Evolutionary conservation across 2,329 filamentous ascomycete species (phyloP).

Genomic region (Beauveria varroae): DNA sequence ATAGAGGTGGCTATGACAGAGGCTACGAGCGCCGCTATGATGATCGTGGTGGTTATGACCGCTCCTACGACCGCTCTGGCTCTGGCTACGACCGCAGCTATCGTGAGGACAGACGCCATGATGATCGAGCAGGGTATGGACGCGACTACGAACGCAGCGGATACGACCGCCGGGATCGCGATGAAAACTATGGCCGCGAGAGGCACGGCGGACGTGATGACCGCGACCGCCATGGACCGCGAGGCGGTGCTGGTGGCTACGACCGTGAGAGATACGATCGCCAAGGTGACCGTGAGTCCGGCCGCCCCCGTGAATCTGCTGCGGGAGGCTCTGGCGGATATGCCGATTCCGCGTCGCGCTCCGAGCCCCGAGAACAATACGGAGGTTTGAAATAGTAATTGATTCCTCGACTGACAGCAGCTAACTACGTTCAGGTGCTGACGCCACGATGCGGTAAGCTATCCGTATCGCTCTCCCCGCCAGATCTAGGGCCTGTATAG

Average conservation of each 20-base stretch:
- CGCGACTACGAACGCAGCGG: constrained; percentile 49
- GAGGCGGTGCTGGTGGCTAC: constrained; percentile 34
- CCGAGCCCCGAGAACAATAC: constrained; percentile 37
- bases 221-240: constrained; percentile 33
- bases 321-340: constrained; percentile 29
- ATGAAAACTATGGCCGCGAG: constrained; percentile 31
- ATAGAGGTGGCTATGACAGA: constrained; percentile 35
- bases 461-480: neutral
- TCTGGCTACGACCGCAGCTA: constrained; percentile 32
- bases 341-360: constrained; percentile 33
- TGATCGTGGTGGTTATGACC: constrained; percentile 19
- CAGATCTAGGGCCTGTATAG: constrained; percentile 9
- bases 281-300: constrained; percentile 31
- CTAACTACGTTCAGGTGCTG: constrained; percentile 26
- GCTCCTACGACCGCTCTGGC: constrained; percentile 28
- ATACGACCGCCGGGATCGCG: constrained; percentile 29
- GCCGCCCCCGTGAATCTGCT: constrained; percentile 32
- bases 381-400: constrained; percentile 29
- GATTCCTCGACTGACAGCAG: neutral
- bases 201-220: constrained; percentile 39
- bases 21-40: constrained; percentile 30
- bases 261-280: constrained; percentile 45
- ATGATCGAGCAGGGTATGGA: constrained; percentile 35
- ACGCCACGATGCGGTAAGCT: constrained; percentile 21
- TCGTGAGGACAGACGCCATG: constrained; percentile 17